phyloP scores from a whole-genome alignment of 2,329 filamentous ascomycete genomes.

The Cordyceps tenuipes region DNA sequence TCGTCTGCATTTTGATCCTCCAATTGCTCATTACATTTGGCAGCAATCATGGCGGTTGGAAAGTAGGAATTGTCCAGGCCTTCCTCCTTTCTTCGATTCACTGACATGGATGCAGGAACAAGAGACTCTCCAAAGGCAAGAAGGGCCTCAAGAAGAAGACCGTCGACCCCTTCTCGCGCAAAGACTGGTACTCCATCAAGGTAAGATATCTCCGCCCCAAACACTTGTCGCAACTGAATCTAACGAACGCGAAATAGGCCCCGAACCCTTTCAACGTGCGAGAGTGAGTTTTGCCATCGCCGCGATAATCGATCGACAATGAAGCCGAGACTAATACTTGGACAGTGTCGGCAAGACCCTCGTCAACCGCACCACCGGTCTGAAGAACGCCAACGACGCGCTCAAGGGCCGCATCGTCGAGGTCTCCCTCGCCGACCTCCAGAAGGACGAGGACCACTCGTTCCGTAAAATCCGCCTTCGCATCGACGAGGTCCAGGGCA shows the following conservation, averaged over 20 bases:
- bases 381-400: conserved; percentile 99
- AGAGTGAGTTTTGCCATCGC: conserved; percentile 63
- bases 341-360: conserved; percentile 97
- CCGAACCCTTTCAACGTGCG: conserved; percentile 90
- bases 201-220: conserved; percentile 34
- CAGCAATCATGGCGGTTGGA: conserved; percentile 54
- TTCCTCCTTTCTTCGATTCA: conserved; percentile 8
- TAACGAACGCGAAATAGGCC: conserved; percentile 47
- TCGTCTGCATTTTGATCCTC: conserved; percentile 32
- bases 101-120: conserved; percentile 61
- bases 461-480: conserved; percentile 99
- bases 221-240: not conserved
- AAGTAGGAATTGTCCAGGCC: conserved; percentile 36
- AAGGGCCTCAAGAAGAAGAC: conserved; percentile 99
- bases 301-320: conserved; percentile 12
- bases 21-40: conserved; percentile 35
- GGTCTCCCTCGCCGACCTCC: conserved; percentile 95
- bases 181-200: conserved; percentile 99
- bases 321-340: conserved; percentile 19
- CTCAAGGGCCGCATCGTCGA: conserved; percentile 98
- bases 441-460: conserved; percentile 99
- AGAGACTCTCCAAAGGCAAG: conserved; percentile 99
- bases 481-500: conserved; percentile 98
- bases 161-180: conserved; percentile 92
- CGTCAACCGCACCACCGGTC: conserved; percentile 97